Evolutionary conservation across 2,329 filamentous ascomycete genomes (phyloP).

Genomic region (Atkinsonella texensis): DNA sequence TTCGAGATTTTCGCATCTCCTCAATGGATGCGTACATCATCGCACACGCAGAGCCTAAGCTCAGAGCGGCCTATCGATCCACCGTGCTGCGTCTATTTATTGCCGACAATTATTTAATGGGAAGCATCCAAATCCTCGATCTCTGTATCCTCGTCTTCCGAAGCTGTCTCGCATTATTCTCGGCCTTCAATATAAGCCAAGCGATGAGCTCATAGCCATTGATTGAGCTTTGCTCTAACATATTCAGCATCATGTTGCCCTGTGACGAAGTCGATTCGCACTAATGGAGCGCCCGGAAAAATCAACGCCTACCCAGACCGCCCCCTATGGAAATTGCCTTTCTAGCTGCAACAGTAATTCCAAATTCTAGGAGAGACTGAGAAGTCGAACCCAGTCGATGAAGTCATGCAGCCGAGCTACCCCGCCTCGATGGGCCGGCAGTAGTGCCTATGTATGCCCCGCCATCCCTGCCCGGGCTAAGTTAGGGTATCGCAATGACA

Average conservation of each 20-base stretch:
- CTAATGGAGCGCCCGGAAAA: background rate
- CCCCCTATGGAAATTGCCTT: background rate
- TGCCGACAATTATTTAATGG: slow-evolving; percentile 28
- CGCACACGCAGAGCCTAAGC: slow-evolving; percentile 14
- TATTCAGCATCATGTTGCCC: background rate
- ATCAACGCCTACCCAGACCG: background rate
- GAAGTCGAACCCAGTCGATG: background rate
- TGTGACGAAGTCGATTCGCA: background rate
- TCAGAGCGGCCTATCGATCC: slow-evolving; percentile 23
- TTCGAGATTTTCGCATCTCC: slow-evolving; percentile 35
- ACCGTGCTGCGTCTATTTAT: slow-evolving; percentile 31
- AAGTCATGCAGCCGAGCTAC: background rate
- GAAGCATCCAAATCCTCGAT: slow-evolving; percentile 19
- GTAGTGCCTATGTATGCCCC: background rate
- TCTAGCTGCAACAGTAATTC: background rate
- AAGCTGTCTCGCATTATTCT: slow-evolving; percentile 6
- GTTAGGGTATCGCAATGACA: background rate
- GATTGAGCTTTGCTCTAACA: background rate
- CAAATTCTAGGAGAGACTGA: background rate
- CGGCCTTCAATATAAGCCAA: background rate
- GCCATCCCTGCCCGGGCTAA: background rate
- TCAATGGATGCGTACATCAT: slow-evolving; percentile 40
- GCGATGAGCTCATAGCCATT: background rate
- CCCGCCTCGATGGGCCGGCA: background rate
- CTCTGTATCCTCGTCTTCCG: slow-evolving; percentile 15